Evolutionary conservation across 257 asterid species (phyloP), one percentile per base, ranked within the genome.

Genomic region (Rubia yunnanensis): DNA sequence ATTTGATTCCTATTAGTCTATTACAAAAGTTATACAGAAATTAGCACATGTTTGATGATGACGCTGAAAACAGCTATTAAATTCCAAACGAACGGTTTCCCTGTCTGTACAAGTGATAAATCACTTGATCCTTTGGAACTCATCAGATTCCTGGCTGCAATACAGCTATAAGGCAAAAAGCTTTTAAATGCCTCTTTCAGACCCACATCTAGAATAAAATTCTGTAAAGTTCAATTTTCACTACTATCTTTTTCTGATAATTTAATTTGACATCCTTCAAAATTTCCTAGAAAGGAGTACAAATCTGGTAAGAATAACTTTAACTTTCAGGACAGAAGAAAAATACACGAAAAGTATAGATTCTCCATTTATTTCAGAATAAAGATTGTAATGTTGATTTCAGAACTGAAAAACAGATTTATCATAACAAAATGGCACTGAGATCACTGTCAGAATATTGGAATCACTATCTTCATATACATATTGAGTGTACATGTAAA

Each of bases 1-100:
- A 86, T 82, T 69, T 69, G 92, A 82, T 89, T 78, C 94, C 24
- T 67, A 57, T n/a, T n/a, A n/a, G n/a, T n/a, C n/a, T n/a, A n/a
- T 10, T n/a, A 28, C 17, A 35, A 65, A 65, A 34, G 63, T n/a
- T 48, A 35, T 56, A 49, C 58, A 49, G 48, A 41, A 34, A 32
- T 22, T 36, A 14, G n/a, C 73, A 50, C 24, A 69, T 48, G 62
- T 41, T 32, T 26, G 64, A 38, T 38, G 26, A 24, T 35, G 41
- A 36, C n/a, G 31, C 55, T 53, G 22, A 24, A 10, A 14, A 24
- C 59, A 10, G 59, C 26, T 14, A 17, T 57, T 6, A 23, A 28
- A 48, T 28, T 48, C 69, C 27, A 48, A 48, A 64, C 44, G 46
- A 56, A 18, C 38, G 23, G 36, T 41, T 44, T 18, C 58, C 4